Percentiles rank a stretch among this genome's conserved stretches.
phyloP scores from a whole-genome alignment of 2,329 filamentous ascomycete species.

The Fusarium hostae region DNA sequence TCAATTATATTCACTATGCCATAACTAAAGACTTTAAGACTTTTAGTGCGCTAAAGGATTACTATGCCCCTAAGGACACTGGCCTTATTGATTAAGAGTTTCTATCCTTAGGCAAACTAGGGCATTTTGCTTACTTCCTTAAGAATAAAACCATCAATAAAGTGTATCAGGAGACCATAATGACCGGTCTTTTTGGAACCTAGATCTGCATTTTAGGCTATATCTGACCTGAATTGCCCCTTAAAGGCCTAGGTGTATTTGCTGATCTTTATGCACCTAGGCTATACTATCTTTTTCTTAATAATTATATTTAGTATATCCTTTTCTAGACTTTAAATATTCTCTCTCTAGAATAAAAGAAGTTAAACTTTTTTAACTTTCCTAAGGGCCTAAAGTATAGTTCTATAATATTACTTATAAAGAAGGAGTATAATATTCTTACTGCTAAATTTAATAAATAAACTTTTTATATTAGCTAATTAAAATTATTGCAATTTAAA shows the following conservation, averaged over 20 bases:
- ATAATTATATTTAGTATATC: slow-evolving; percentile 57
- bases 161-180: slow-evolving; percentile 60
- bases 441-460: slow-evolving; percentile 20
- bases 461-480: neutral
- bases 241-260: slow-evolving; percentile 54
- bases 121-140: slow-evolving; percentile 58
- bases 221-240: slow-evolving; percentile 46
- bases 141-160: slow-evolving; percentile 61
- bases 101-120: slow-evolving; percentile 54
- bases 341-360: slow-evolving; percentile 42
- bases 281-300: slow-evolving; percentile 56
- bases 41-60: slow-evolving; percentile 58
- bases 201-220: slow-evolving; percentile 56
- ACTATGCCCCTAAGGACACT: slow-evolving; percentile 53
- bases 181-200: slow-evolving; percentile 58
- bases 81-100: slow-evolving; percentile 63
- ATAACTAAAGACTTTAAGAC: slow-evolving; percentile 62
- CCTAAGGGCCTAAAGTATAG: slow-evolving; percentile 60
- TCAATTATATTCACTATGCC: slow-evolving; percentile 60
- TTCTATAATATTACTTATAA: slow-evolving; percentile 57
- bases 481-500: neutral
- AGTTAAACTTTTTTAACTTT: slow-evolving; percentile 51
- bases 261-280: slow-evolving; percentile 50
- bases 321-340: slow-evolving; percentile 58
- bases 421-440: slow-evolving; percentile 53